Conservation (phyloP, 805 yeast species). For the Yamadazyma philogaea region DNA sequence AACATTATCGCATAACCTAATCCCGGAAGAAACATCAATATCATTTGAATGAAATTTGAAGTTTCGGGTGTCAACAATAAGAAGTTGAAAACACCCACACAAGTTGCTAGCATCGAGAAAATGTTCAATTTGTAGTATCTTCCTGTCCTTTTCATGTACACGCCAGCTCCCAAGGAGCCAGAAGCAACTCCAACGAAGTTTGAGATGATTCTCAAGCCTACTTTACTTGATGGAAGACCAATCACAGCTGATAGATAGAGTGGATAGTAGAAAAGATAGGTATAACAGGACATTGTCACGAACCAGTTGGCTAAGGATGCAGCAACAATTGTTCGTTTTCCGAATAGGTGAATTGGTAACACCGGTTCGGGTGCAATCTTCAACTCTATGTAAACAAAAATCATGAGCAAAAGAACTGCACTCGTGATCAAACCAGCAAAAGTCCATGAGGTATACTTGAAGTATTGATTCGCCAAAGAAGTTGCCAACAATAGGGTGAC, state of each 20-base stretch:
- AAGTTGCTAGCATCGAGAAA: conserved; percentile 27
- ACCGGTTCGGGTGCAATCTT: conserved; percentile 60
- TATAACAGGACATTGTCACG: conserved; percentile 62
- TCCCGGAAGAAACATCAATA: conserved; percentile 52
- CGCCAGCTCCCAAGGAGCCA: conserved; percentile 16
- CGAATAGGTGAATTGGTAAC: conserved; percentile 58
- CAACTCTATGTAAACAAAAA: conserved; percentile 52
- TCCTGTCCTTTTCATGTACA: conserved; percentile 34
- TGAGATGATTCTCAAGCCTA: conserved; percentile 58
- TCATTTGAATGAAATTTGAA: conserved; percentile 19
- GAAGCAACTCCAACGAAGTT: conserved; percentile 68
- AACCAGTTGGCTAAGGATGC: conserved; percentile 71
- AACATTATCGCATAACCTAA: conserved; percentile 63
- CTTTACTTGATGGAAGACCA: conserved; percentile 50
- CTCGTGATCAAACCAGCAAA: conserved; percentile 31
- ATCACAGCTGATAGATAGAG: conserved; percentile 58
- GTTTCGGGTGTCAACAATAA: conserved; percentile 22
- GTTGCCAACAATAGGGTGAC: conserved; percentile 61
- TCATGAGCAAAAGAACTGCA: conserved; percentile 23
- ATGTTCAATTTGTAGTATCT: conserved; percentile 52
- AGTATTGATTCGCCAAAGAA: conserved; percentile 60
- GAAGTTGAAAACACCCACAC: conserved; percentile 41
- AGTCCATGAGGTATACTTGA: conserved; percentile 44
- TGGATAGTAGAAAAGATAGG: conserved; percentile 68
- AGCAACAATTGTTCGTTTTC: conserved; percentile 57